Base-by-base conservation (phyloP, 2,329 filamentous ascomycete species). In the Atkinsonella texensis region DNA sequence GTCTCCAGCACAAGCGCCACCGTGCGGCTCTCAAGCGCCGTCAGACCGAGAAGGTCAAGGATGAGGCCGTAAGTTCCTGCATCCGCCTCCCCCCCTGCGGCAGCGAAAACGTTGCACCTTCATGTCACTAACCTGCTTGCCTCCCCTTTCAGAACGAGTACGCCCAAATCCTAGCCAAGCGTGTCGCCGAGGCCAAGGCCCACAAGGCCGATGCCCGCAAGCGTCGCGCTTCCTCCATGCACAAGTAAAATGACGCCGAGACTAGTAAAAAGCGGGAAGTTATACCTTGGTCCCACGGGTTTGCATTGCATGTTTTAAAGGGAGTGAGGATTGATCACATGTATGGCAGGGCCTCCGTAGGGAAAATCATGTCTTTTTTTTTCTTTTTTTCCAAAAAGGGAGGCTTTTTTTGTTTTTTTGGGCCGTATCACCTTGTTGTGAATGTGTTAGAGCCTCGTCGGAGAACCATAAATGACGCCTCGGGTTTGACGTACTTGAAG, bases 1-100 rank as follows among this genome's bases (percentile, higher is more conserved):
- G 93, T 74, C 89, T 98, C 71, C 93, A 98, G 84, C 93, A 95
- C 87, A 98, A 97, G 88, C 89, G 93, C 70, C 93, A 97, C 82
- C 83, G 90, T 66, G 79, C 94, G 68, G 91, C 93, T 69, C 86
- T 98, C 78, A 98, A 98, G 89, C 89, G 91, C 74, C 91, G 93
- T 75, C 88, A 89, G 71, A 78, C 90, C 69, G 93, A 98, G 81
- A 87, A 90, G 76, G 83, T 89, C 79, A 96, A 96, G 84, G 93
- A 98, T 72, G 91, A 95, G 81, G 93, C 93, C 70, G 93, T 95
- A 89, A 71, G 87, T 83, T 59, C 51, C n/a, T n/a, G n/a, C n/a
- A n/a, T n/a, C n/a, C n/a, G n/a, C n/a, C n/a, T n/a, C n/a, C n/a
- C n/a, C n/a, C n/a, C n/a, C n/a, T n/a, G n/a, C n/a, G n/a, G n/a